Percentiles rank a stretch among this genome's conserved stretches.
Conservation (phyloP, 2,329 filamentous ascomycete species). For the Helicocarpus griseus region DNA sequence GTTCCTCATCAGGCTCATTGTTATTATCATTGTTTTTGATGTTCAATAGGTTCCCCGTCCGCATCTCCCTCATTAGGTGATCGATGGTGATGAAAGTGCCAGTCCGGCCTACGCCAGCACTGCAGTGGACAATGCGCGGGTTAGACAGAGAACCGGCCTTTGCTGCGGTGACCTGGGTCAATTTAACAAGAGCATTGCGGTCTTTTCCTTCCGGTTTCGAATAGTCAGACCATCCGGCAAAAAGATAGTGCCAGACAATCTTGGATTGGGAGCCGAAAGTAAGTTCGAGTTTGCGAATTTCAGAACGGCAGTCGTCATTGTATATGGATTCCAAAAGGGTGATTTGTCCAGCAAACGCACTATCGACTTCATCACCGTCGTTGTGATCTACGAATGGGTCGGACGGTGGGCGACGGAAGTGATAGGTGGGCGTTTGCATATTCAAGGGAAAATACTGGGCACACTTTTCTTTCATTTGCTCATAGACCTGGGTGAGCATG, state of each 20-base stretch:
- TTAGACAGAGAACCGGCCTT: conserved; percentile 44
- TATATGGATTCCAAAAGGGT: conserved; percentile 47
- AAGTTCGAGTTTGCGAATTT: conserved; percentile 63
- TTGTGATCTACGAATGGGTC: conserved; percentile 45
- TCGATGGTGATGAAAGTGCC: conserved; percentile 97
- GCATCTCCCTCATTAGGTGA: conserved; percentile 73
- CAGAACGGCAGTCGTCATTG: conserved; percentile 50
- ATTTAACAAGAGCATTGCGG: conserved; percentile 40
- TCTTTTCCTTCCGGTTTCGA: conserved; percentile 57
- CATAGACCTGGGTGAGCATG: conserved; percentile 86
- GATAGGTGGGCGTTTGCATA: conserved; percentile 41
- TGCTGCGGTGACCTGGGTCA: conserved; percentile 40
- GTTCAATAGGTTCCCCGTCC: conserved; percentile 57
- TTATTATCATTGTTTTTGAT: conserved; percentile 36
- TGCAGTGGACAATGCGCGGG: conserved; percentile 77
- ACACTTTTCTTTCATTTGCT: conserved; percentile 71
- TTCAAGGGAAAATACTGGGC: conserved; percentile 71
- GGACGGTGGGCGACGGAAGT: conserved; percentile 26
- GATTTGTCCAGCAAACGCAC: conserved; percentile 54
- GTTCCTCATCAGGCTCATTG: too few species aligned
- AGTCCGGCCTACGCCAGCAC: conserved; percentile 84
- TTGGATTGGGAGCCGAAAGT: conserved; percentile 44
- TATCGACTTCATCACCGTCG: conserved; percentile 43
- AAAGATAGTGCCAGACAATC: conserved; percentile 73
- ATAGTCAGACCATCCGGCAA: conserved; percentile 84